Evolutionary conservation across 441 rosid species (phyloP).

Genomic region (Mallotus repandus): DNA sequence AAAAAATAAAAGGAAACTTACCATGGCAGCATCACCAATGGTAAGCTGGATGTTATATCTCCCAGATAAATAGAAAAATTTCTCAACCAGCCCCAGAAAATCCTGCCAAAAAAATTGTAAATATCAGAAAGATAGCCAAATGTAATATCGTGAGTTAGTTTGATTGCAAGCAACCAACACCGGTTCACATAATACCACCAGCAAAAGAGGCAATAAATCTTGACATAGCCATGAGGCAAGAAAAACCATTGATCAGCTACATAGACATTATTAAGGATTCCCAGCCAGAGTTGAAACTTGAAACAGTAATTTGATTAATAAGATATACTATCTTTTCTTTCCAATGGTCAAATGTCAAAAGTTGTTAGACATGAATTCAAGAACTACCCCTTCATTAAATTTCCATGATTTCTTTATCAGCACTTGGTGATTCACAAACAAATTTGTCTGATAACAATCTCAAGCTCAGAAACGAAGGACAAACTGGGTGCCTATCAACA

Average conservation of each 20-base stretch:
- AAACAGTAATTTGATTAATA: background rate
- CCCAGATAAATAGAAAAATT: constrained; percentile 87
- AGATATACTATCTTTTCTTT: background rate
- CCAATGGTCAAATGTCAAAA: background rate
- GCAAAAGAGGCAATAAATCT: background rate
- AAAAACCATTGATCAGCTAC: too few relatives aligned
- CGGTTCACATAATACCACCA: background rate
- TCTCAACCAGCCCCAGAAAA: constrained; percentile 89
- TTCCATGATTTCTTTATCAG: background rate
- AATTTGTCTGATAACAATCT: background rate
- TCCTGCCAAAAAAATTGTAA: constrained; percentile 44
- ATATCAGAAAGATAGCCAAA: background rate
- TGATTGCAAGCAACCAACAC: background rate
- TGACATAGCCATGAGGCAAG: background rate
- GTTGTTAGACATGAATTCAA: background rate
- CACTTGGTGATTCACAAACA: background rate
- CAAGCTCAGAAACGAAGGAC: background rate
- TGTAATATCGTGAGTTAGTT: background rate
- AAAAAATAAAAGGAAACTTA: constrained; percentile 28
- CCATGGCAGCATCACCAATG: constrained; percentile 92
- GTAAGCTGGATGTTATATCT: constrained; percentile 76
- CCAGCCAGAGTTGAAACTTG: background rate
- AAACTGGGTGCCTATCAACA: background rate
- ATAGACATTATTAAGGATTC: too few relatives aligned
- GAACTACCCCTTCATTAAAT: constrained; percentile 1